These are phyloP conservation scores for Xerocomellus intermedius DNA, from an alignment of 768 basidiomycete genomes.

Conservation along the genomic window DNA sequence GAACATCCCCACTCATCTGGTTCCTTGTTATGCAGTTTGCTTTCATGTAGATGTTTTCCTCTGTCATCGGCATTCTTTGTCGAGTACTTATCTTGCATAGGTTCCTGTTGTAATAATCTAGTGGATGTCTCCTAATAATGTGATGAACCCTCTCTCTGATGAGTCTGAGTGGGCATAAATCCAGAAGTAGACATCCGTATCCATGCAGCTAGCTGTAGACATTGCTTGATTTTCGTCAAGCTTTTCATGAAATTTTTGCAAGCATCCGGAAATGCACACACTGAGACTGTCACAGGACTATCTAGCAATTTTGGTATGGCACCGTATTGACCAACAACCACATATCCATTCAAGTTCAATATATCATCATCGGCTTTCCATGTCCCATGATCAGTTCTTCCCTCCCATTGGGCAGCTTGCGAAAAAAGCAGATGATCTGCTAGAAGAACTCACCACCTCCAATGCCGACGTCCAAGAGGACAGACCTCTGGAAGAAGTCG, in stretches of 20 bases:
- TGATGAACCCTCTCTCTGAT: not conserved
- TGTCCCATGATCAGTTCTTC: slow-evolving; percentile 42
- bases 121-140: slow-evolving; percentile 13
- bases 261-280: too few relatives aligned
- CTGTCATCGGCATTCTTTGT: not conserved
- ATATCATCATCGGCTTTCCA: not conserved
- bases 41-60: not conserved
- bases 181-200: too few relatives aligned
- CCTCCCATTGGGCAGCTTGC: slow-evolving; percentile 59
- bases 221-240: too few relatives aligned
- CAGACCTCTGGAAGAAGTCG: slow-evolving; percentile 75
- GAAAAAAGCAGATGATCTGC: slow-evolving; percentile 40
- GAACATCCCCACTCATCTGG: not conserved
- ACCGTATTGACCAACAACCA: not conserved
- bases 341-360: not conserved
- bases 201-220: too few relatives aligned
- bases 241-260: too few relatives aligned
- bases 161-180: too few relatives aligned
- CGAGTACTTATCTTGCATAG: slow-evolving; percentile 3
- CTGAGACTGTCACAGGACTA: not conserved
- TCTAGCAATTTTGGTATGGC: not conserved
- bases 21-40: not conserved
- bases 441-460: slow-evolving; percentile 25
- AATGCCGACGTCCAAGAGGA: slow-evolving; percentile 38
- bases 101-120: slow-evolving; percentile 24